Percentiles rank a stretch among this genome's conserved stretches.
Evolutionary conservation across 176 grass and related monocot species (phyloP).

Genomic region (Avena insularis): DNA sequence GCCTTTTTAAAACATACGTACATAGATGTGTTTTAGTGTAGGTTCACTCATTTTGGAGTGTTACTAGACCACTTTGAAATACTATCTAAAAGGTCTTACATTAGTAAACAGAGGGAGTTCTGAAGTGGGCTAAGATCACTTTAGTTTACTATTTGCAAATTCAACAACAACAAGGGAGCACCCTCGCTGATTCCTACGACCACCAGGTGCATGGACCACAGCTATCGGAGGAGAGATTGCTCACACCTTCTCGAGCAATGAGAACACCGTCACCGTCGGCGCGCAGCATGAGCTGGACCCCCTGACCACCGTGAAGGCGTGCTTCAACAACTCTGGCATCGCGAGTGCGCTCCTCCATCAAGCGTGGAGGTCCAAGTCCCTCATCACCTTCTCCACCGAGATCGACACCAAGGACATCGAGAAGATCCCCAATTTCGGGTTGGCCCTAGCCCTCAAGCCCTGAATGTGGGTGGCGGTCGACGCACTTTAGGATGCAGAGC

Average conservation of each 20-base stretch:
- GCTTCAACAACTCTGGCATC: conserved; percentile 73
- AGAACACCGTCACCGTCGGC: conserved; percentile 69
- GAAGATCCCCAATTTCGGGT: conserved; percentile 63
- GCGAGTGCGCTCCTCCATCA: conserved; percentile 72
- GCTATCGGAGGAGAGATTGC: conserved; percentile 72
- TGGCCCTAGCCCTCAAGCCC: conserved; percentile 66
- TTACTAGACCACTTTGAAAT: too few relatives aligned
- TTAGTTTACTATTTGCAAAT: conserved; percentile 14
- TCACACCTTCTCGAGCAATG: conserved; percentile 71
- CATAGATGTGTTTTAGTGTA: too few relatives aligned
- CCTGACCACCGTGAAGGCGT: conserved; percentile 63
- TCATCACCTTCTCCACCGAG: conserved; percentile 73
- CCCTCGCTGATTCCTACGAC: conserved; percentile 68
- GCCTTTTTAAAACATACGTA: too few relatives aligned
- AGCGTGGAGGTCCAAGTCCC: conserved; percentile 63
- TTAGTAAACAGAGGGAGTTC: too few relatives aligned
- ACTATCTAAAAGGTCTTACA: too few relatives aligned
- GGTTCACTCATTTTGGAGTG: too few relatives aligned
- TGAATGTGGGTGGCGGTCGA: conserved; percentile 32
- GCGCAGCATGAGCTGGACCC: conserved; percentile 60
- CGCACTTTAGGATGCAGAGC: conserved; percentile 38
- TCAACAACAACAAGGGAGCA: conserved; percentile 70
- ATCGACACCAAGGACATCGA: conserved; percentile 66
- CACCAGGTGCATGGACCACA: conserved; percentile 63
- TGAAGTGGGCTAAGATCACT: too few relatives aligned